phyloP scores from a whole-genome alignment of 768 basidiomycete genomes.

The Sarcomyxa edulis region DNA sequence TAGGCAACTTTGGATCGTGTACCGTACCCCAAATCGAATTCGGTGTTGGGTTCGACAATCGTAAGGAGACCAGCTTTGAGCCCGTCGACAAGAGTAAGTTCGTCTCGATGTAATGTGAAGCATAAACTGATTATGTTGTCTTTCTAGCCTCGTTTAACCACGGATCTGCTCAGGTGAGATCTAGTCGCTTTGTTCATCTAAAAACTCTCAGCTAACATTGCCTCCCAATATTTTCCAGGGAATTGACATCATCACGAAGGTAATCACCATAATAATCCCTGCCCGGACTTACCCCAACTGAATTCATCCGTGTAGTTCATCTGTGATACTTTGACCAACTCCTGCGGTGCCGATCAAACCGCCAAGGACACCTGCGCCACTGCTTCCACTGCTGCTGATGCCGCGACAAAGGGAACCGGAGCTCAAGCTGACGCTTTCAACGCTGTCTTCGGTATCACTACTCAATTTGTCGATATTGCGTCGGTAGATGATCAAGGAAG shows the following conservation, averaged over 20 bases:
- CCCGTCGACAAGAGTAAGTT: slow-evolving; percentile 42
- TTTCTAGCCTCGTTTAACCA: slow-evolving; percentile 39
- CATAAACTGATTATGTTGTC: background rate
- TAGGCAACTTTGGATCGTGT: slow-evolving; percentile 50
- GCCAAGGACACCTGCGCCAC: slow-evolving; percentile 44
- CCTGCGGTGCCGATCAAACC: slow-evolving; percentile 48
- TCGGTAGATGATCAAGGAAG: slow-evolving; percentile 35
- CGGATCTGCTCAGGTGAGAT: slow-evolving; percentile 50
- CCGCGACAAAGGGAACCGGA: slow-evolving; percentile 38
- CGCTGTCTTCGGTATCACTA: slow-evolving; percentile 32
- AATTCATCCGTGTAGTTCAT: slow-evolving; percentile 35
- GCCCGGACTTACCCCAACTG: background rate
- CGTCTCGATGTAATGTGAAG: background rate
- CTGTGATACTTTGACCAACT: slow-evolving; percentile 47
- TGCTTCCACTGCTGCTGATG: slow-evolving; percentile 34
- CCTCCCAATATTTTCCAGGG: no score
- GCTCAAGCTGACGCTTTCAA: slow-evolving; percentile 54
- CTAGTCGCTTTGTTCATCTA: no score
- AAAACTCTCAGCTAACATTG: no score
- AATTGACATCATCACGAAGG: slow-evolving; percentile 51
- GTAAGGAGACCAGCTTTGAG: slow-evolving; percentile 55
- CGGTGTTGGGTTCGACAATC: slow-evolving; percentile 48
- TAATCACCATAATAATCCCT: background rate
- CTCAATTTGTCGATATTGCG: slow-evolving; percentile 32
- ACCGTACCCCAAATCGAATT: slow-evolving; percentile 55